These are phyloP conservation scores for Parafenestella ontariensis DNA, from an alignment of 2,329 filamentous ascomycete species.

Conservation along the genomic window DNA sequence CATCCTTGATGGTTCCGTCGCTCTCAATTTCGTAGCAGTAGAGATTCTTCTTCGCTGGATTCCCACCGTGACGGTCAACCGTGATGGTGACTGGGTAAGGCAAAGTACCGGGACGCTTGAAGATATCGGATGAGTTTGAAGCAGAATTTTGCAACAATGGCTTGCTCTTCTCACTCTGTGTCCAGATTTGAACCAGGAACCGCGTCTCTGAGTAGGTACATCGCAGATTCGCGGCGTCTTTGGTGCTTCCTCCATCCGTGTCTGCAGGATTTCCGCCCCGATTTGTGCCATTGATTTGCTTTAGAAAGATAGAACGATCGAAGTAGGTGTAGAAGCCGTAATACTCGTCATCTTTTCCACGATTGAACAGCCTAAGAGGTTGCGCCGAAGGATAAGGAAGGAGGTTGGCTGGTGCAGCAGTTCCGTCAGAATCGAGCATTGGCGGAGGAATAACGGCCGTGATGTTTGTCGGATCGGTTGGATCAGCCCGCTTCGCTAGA, in stretches of 20 bases:
- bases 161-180: constrained; percentile 53
- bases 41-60: constrained; percentile 60
- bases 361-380: constrained; percentile 84
- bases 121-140: constrained; percentile 50
- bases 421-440: constrained; percentile 69
- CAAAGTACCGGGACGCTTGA: constrained; percentile 63
- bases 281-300: constrained; percentile 61
- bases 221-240: constrained; percentile 55
- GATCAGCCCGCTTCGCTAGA: constrained; percentile 46
- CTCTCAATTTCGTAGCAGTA: constrained; percentile 67
- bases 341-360: constrained; percentile 80
- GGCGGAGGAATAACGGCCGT: constrained; percentile 69
- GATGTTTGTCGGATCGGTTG: constrained; percentile 48
- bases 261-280: constrained; percentile 54
- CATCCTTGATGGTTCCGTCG: constrained; percentile 51
- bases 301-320: constrained; percentile 83
- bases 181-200: constrained; percentile 70
- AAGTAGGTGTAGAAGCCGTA: constrained; percentile 96
- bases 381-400: constrained; percentile 74
- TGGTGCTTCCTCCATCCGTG: constrained; percentile 57
- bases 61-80: constrained; percentile 66
- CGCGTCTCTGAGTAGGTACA: constrained; percentile 69
- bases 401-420: constrained; percentile 73
- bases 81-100: constrained; percentile 68
- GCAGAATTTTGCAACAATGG: constrained; percentile 38